Evolutionary conservation across 2,329 filamentous ascomycete genomes (phyloP), one percentile per base, ranked within the genome.

Genomic region (Fusarium drepaniforme): DNA sequence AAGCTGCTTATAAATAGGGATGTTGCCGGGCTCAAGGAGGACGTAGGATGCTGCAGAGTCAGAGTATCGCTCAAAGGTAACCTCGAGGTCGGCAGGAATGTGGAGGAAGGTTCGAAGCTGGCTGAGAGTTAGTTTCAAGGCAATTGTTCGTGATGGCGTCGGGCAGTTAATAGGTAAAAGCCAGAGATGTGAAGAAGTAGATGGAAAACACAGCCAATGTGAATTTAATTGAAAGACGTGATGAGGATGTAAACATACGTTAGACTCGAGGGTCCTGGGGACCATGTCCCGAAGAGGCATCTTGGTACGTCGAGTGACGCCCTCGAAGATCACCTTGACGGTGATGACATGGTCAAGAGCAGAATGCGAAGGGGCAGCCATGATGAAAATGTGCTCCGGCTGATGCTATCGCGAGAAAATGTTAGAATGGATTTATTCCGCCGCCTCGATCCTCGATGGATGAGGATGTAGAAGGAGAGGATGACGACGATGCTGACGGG

Each of bases 1-100:
- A 49, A 99, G 92, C 82, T 98, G 97, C 88, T 98, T 98, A 89
- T 98, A 99, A 80, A 97, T 94, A 56, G 94, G 88, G 11, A 90
- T 85, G 81, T 98, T 97, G 81, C 88, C 88, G 72, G 91, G 87
- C 82, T 98, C 93, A 70, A 99, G 92, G 53, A 90, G 88, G 75
- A 98, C 90, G 84, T 93, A 98, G 75, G 91, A 88, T 56, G 89
- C 93, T 75, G 95, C 94, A 75, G 95, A 98, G 85, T 99, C 97
- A 75, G 97, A 98, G 86, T 95, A 99, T 77, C 97, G 94, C 87
- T 98, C 96, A 80, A 98, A 92, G 79, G 92, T 84, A 81, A 80
- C 91, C 88, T 58, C 78, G 61, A 69, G 63, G 12, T 83, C 80
- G 38, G 68, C 53, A 8, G 82, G 76, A 64, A 85, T 81, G 56